Conservation (phyloP, 2,329 filamentous ascomycete species). For the Fusarium azukiicola region DNA sequence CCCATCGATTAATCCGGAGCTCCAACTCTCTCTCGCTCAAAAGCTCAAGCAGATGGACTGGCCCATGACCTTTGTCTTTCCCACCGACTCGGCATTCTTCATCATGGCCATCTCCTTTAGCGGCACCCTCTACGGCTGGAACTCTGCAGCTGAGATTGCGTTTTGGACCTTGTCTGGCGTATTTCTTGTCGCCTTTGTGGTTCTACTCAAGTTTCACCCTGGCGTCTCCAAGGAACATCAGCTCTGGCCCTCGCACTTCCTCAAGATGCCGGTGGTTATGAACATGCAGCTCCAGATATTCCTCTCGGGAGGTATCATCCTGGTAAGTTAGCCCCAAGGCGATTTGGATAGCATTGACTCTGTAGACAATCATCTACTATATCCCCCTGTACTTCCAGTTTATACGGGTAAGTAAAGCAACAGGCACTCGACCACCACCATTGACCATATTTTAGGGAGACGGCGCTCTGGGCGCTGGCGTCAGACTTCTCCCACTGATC, state of each 20-base stretch:
- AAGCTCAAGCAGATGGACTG: constrained; percentile 66
- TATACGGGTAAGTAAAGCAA: constrained; percentile 50
- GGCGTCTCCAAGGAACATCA: constrained; percentile 59
- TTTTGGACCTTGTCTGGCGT: constrained; percentile 67
- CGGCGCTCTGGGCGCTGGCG: constrained; percentile 62
- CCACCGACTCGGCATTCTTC: constrained; percentile 64
- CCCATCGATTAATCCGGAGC: constrained; percentile 45
- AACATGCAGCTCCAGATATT: constrained; percentile 50
- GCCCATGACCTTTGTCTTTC: constrained; percentile 65
- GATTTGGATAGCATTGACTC: not conserved
- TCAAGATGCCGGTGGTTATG: constrained; percentile 37
- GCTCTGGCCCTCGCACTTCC: constrained; percentile 63
- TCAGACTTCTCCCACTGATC: constrained; percentile 67
- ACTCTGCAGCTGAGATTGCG: constrained; percentile 64
- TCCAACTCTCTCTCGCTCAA: constrained; percentile 37
- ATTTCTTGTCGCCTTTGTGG: constrained; percentile 63
- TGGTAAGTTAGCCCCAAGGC: constrained; percentile 16
- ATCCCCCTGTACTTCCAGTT: constrained; percentile 75
- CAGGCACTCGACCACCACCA: not conserved
- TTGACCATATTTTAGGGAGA: constrained; percentile 52
- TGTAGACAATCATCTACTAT: constrained; percentile 62
- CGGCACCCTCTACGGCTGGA: constrained; percentile 69
- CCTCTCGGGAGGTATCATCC: constrained; percentile 54
- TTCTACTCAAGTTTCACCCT: constrained; percentile 64
- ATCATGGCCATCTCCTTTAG: constrained; percentile 72